Evolutionary conservation across 2,329 filamentous ascomycete species (phyloP), one percentile per base, ranked within the genome.

Genomic region (Pseudocercospora macadamiae): DNA sequence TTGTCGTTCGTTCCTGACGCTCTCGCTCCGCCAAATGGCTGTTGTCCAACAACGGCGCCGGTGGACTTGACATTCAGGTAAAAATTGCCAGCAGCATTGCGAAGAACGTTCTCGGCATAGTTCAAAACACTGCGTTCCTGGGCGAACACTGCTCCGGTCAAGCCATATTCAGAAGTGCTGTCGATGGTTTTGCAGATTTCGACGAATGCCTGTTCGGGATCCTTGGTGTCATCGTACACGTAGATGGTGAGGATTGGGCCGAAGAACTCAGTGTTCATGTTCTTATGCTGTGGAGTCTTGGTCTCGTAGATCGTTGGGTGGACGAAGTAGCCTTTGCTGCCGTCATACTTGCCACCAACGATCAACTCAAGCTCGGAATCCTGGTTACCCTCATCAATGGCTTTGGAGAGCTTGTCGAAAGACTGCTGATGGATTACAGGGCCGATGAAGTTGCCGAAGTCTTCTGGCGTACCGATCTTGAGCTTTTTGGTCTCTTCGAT

Each of bases 31-130:
- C 82, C 82, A 56, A 75, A 75, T 4, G 73, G 73, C 64, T 75
- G 73, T 65, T 75, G 73, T 2, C 70, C 73, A 7, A 75, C 71
- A 64, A 79, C 75, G 61, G 78, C 72, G 51, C 79, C 82, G 2
- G 82, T 85, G 61, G 79, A 88, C 83, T 93, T 93, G 80, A 87
- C 89, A 79, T 93, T 93, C 76, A 93, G 82, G 78, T 93, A 93
- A 74, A 93, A 93, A 79, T 93, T 93, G 39, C 90, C 90, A 0
- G 90, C 89, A 0, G 87, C 79, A 71, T 92, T 86, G 64, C 89
- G 81, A 54, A 93, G 80, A 61, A 81, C 83, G 66, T 91, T 84
- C 74, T 92, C 89, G 0, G 89, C 90, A 56, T 81, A 81, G 21
- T 86, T 82, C 59, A 92, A 77, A 12, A 82, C 87, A 47, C 81